These are phyloP conservation scores for Rhynchospora tenuis DNA, from an alignment of 176 grass and related monocot genomes.

Conservation along the genomic window DNA sequence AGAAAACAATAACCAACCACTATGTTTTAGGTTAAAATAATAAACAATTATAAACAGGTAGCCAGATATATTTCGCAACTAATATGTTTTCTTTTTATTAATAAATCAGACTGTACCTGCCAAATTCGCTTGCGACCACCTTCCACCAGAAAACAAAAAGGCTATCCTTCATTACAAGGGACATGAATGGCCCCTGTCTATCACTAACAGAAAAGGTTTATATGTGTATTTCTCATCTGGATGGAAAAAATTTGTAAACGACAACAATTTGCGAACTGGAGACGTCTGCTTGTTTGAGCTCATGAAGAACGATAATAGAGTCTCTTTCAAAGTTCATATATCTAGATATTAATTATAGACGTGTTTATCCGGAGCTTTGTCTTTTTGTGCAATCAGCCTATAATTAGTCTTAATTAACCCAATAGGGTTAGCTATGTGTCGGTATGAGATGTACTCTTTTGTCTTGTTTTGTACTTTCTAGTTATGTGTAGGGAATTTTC, in stretches of 20 bases:
- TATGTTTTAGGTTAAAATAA: no score
- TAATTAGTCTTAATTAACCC: neutral
- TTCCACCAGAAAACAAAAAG: neutral
- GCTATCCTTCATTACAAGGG: neutral
- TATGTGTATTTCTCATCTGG: neutral
- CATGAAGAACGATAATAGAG: neutral
- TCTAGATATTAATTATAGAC: neutral
- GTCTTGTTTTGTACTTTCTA: no score
- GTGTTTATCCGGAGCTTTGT: neutral
- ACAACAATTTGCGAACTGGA: neutral
- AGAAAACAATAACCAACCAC: no score
- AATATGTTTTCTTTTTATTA: neutral
- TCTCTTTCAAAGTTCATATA: neutral
- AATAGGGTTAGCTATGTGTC: neutral
- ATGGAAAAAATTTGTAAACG: neutral
- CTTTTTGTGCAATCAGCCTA: neutral
- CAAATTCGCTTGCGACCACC: neutral
- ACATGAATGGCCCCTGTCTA: neutral
- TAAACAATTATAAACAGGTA: no score
- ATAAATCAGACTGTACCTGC: neutral
- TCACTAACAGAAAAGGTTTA: neutral
- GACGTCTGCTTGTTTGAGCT: constrained; percentile 10
- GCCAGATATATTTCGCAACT: no score
- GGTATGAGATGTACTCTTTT: neutral
- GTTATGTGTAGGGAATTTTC: no score